A percentile compares a stretch with the other conserved stretches of the same genome.
These are phyloP conservation scores for Phialemoniopsis sp. DNA, from an alignment of 2,329 filamentous ascomycete genomes.

Conservation along the genomic window DNA sequence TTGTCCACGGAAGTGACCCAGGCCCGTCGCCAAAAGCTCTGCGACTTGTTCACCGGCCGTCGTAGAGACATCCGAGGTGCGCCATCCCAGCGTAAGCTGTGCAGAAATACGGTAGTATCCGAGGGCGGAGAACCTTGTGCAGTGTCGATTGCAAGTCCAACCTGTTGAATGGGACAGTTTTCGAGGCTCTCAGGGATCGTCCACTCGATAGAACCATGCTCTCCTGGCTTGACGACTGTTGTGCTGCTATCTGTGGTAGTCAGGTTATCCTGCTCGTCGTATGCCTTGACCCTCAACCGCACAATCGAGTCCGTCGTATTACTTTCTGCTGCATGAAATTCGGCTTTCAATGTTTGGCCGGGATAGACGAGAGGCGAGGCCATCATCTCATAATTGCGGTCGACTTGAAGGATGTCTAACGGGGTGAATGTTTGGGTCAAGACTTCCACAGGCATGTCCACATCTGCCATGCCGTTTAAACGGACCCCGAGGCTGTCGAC, in stretches of 20 bases:
- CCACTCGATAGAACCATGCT: slow-evolving; percentile 7
- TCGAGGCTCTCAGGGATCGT: slow-evolving; percentile 13
- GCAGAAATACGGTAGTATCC: slow-evolving; percentile 11
- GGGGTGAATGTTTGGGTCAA: slow-evolving; percentile 20
- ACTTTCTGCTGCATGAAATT: slow-evolving; percentile 3
- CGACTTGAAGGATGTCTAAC: slow-evolving; percentile 12
- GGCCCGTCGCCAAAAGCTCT: slow-evolving; percentile 18
- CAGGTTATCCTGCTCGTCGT: slow-evolving; percentile 8
- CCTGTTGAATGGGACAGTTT: slow-evolving; percentile 16
- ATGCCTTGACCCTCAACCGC: slow-evolving; percentile 8
- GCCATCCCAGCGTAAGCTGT: slow-evolving; percentile 15
- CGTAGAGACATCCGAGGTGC: slow-evolving; percentile 5
- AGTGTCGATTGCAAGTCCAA: slow-evolving; percentile 13
- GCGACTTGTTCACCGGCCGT: slow-evolving; percentile 5
- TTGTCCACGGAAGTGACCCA: slow-evolving; percentile 19
- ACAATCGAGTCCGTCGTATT: slow-evolving; percentile 2
- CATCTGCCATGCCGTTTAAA: background rate
- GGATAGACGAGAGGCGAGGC: slow-evolving; percentile 21
- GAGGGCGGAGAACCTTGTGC: background rate
- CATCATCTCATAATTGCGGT: slow-evolving; percentile 15
- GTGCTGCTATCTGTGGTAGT: slow-evolving; percentile 1
- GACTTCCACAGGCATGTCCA: slow-evolving; percentile 6
- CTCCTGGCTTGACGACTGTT: background rate
- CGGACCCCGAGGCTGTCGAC: slow-evolving; percentile 5
- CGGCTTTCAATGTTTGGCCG: slow-evolving; percentile 15